These are phyloP conservation scores for Echeveria elegans DNA, from an alignment of 164 flowering plant genomes.

Conservation along the genomic window DNA sequence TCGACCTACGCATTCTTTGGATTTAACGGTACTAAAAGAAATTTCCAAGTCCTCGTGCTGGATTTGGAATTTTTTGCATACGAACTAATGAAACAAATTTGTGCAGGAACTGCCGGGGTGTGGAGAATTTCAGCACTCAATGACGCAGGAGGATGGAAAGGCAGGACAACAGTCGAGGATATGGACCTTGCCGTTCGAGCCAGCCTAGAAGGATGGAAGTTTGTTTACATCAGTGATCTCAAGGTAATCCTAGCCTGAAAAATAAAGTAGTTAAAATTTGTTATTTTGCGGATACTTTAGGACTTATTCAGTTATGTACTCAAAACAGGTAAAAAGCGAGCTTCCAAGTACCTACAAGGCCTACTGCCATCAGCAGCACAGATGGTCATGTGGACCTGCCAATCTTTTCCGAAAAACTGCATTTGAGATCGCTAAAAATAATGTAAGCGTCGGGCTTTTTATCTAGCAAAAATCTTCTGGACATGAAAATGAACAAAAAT, in stretches of 20 bases:
- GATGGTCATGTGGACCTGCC: slow-evolving; percentile 53
- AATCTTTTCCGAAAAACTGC: slow-evolving; percentile 40
- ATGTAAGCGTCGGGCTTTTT: slow-evolving; percentile 8
- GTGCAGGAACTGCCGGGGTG: slow-evolving; percentile 8
- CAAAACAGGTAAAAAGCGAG: slow-evolving; percentile 35
- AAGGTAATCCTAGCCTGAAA: background rate
- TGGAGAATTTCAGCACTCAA: slow-evolving; percentile 12
- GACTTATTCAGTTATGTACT: background rate
- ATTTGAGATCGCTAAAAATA: slow-evolving; percentile 18
- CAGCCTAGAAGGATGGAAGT: slow-evolving; percentile 9
- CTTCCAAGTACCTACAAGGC: slow-evolving; percentile 44
- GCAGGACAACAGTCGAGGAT: slow-evolving; percentile 9
- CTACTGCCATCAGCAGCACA: slow-evolving; percentile 36
- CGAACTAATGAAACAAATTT: background rate
- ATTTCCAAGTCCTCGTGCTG: background rate
- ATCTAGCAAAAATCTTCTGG: background rate
- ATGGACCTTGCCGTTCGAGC: slow-evolving; percentile 11
- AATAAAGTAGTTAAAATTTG: background rate
- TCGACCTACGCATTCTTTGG: slow-evolving; percentile 60
- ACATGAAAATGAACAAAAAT: background rate
- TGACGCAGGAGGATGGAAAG: slow-evolving; percentile 11
- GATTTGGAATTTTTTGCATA: background rate
- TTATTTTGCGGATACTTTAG: background rate
- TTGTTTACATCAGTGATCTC: slow-evolving; percentile 10
- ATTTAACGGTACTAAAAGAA: slow-evolving; percentile 41